A percentile compares a stretch with the other conserved stretches of the same genome.
These are phyloP conservation scores for Amoeboaphelidium protococcarum DNA, from an alignment of 371 early-diverging fungal genomes.

Conservation along the genomic window DNA sequence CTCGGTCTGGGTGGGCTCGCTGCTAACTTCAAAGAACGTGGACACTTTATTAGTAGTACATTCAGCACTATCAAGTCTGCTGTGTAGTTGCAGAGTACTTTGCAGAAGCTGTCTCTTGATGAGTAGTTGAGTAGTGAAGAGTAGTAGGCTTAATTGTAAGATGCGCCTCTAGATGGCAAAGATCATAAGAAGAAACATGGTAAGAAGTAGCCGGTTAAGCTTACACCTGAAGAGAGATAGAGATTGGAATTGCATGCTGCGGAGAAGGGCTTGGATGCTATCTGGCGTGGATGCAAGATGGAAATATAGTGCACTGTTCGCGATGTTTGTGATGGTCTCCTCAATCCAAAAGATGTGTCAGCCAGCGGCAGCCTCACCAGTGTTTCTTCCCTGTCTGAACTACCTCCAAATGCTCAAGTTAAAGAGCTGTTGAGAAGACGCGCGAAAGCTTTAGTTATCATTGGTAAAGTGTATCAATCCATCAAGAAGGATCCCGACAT, in stretches of 20 bases:
- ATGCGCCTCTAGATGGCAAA: slow-evolving; percentile 50
- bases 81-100: slow-evolving; percentile 59
- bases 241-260: slow-evolving; percentile 16
- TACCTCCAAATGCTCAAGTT: no score
- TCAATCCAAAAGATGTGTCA: slow-evolving; percentile 15
- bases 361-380: background rate
- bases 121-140: slow-evolving; percentile 45
- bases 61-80: slow-evolving; percentile 67
- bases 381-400: slow-evolving; percentile 2
- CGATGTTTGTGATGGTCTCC: slow-evolving; percentile 53
- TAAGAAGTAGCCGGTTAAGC: background rate
- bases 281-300: slow-evolving; percentile 76
- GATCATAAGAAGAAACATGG: slow-evolving; percentile 15
- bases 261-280: slow-evolving; percentile 46
- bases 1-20: slow-evolving; percentile 39
- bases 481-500: slow-evolving; percentile 21
- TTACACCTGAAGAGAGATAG: slow-evolving; percentile 7
- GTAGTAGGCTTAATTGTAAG: slow-evolving; percentile 66
- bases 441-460: slow-evolving; percentile 34
- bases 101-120: slow-evolving; percentile 43
- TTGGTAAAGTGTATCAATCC: slow-evolving; percentile 35
- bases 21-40: slow-evolving; percentile 25
- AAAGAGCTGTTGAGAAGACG: slow-evolving; percentile 25
- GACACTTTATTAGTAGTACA: slow-evolving; percentile 59
- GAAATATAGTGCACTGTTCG: slow-evolving; percentile 77